phyloP scores from a whole-genome alignment of 306 rosid genomes.

The Dalbergia cultrata region DNA sequence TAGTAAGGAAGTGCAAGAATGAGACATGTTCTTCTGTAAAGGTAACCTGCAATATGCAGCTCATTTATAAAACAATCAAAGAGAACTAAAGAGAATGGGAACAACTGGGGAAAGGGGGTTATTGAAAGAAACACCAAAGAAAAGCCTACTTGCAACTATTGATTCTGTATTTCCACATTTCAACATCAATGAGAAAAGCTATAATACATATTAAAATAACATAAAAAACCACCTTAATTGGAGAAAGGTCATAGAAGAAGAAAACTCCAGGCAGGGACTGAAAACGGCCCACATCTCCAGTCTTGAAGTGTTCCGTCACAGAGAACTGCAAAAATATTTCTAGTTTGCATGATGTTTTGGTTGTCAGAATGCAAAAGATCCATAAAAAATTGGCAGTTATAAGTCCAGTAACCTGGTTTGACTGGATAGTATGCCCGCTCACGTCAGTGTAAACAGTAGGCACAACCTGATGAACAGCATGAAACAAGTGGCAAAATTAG shows the following conservation, averaged over 20 bases:
- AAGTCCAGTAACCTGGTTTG: conserved; percentile 81
- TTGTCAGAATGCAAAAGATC: conserved; percentile 17
- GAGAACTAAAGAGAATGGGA: neutral
- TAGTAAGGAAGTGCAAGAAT: conserved; percentile 95
- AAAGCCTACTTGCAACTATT: conserved; percentile 30
- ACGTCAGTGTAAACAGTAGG: conserved; percentile 90
- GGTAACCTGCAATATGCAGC: conserved; percentile 74
- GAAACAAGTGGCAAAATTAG: conserved; percentile 29
- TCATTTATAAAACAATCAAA: neutral
- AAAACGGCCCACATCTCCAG: conserved; percentile 74
- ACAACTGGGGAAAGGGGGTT: neutral
- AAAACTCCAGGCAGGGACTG: conserved; percentile 97
- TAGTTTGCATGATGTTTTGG: conserved; percentile 22
- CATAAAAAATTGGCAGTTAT: neutral
- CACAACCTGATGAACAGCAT: conserved; percentile 73
- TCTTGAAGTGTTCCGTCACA: conserved; percentile 90
- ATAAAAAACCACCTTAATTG: conserved; percentile 76
- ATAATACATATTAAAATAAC: neutral
- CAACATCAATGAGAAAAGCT: conserved; percentile 8
- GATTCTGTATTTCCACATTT: conserved; percentile 9
- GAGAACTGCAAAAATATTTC: conserved; percentile 82
- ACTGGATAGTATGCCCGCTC: conserved; percentile 86
- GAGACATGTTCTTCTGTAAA: conserved; percentile 84
- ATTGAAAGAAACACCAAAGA: conserved; percentile 17
- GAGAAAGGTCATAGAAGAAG: conserved; percentile 98